phyloP scores from a whole-genome alignment of 345 rosid species.

The Bruguiera gymnorhiza region DNA sequence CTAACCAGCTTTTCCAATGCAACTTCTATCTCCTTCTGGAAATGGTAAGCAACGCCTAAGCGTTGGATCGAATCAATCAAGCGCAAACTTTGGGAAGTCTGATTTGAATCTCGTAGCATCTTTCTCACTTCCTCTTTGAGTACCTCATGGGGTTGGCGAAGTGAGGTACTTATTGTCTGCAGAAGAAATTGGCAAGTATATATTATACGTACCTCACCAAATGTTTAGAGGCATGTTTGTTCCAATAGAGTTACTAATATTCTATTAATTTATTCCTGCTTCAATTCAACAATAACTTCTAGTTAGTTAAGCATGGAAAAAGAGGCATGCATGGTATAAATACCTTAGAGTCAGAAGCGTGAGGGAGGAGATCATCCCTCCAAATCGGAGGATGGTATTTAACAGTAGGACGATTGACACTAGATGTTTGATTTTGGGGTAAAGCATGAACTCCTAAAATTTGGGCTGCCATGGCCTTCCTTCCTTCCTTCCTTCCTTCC shows the following conservation, averaged over 20 bases:
- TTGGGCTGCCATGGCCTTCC: not conserved
- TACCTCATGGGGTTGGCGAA: not conserved
- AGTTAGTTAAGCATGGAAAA: not conserved
- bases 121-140: conserved; percentile 9
- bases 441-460: no score
- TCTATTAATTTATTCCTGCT: not conserved
- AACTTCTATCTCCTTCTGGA: not conserved
- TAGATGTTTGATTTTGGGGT: not conserved
- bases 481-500: no score
- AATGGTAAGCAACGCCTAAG: not conserved
- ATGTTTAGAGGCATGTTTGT: no score
- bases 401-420: conserved; percentile 12
- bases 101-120: not conserved
- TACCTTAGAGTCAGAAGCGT: not conserved
- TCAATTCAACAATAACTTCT: not conserved
- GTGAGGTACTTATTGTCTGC: not conserved
- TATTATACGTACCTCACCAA: no score
- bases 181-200: not conserved
- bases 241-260: not conserved
- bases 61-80: conserved; percentile 11
- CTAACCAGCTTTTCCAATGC: no score
- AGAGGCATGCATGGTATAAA: not conserved
- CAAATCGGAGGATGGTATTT: conserved; percentile 21
- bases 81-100: not conserved
- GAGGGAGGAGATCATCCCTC: conserved; percentile 28